Conservation (phyloP, 495 filamentous ascomycete species). For the Talaromyces ruber region DNA sequence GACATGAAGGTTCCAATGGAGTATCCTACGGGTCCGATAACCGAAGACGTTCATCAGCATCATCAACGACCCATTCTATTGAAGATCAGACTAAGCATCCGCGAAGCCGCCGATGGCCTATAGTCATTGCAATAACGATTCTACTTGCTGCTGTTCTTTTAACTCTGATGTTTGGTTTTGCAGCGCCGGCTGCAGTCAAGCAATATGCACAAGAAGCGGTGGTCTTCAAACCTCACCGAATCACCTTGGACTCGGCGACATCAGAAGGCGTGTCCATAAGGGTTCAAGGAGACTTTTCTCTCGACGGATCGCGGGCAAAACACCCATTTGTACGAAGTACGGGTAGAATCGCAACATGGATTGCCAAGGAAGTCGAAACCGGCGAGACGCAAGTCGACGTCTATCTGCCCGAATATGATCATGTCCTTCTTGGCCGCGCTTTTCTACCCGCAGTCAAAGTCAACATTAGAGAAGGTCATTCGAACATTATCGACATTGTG, state of each 20-base stretch:
- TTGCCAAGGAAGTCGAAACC: constrained; percentile 63
- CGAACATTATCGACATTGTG: constrained; percentile 69
- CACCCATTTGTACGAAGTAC: constrained; percentile 62
- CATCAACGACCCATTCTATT: not conserved
- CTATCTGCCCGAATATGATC: constrained; percentile 74
- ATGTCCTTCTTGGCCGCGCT: constrained; percentile 70
- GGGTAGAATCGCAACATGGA: constrained; percentile 73
- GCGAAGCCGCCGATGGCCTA: constrained; percentile 40
- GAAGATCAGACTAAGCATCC: not conserved
- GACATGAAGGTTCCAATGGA: constrained; percentile 18
- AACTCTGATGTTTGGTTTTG: constrained; percentile 59
- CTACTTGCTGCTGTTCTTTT: constrained; percentile 38
- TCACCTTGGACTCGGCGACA: constrained; percentile 80
- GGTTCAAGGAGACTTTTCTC: constrained; percentile 67
- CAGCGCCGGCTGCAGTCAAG: constrained; percentile 69
- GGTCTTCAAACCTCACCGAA: constrained; percentile 67
- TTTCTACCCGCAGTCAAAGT: constrained; percentile 63
- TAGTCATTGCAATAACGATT: constrained; percentile 42
- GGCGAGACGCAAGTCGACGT: constrained; percentile 63
- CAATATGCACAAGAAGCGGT: constrained; percentile 78
- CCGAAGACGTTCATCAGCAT: constrained; percentile 13
- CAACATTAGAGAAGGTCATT: constrained; percentile 65
- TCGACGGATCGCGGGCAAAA: constrained; percentile 67
- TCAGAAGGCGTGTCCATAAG: constrained; percentile 64
- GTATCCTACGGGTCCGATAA: constrained; percentile 23